Evolutionary conservation across 1,139 yeast species (phyloP).

Genomic region (Entelexis sorbosivorans): DNA sequence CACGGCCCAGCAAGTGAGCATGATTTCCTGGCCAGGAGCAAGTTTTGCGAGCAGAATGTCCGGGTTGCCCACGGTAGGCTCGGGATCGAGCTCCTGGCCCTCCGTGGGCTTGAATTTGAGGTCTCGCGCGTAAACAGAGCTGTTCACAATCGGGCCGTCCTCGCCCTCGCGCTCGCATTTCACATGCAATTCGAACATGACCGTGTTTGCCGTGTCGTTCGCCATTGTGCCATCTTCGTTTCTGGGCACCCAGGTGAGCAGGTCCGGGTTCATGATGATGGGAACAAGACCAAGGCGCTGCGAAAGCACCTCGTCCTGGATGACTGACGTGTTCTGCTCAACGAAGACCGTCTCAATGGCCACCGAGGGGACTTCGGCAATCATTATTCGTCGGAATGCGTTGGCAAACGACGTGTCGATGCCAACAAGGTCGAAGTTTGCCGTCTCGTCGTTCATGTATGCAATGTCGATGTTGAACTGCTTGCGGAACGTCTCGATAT

Average conservation of each 20-base stretch:
- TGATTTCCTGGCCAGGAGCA: slow-evolving; percentile 94
- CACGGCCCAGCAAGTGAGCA: slow-evolving; percentile 79
- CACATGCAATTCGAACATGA: slow-evolving; percentile 71
- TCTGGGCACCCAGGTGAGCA: slow-evolving; percentile 47
- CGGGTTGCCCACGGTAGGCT: slow-evolving; percentile 42
- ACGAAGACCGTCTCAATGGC: slow-evolving; percentile 88
- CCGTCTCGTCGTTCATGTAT: slow-evolving; percentile 50
- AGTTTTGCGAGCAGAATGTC: slow-evolving; percentile 81
- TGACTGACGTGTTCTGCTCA: slow-evolving; percentile 88
- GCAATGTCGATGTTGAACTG: slow-evolving; percentile 60
- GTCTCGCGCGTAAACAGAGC: slow-evolving; percentile 80
- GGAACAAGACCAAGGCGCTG: slow-evolving; percentile 92
- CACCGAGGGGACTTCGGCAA: slow-evolving; percentile 89
- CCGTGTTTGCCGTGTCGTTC: slow-evolving; percentile 43
- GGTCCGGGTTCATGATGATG: slow-evolving; percentile 82
- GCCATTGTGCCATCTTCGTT: slow-evolving; percentile 39
- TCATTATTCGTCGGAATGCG: slow-evolving; percentile 95
- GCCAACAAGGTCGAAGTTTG: slow-evolving; percentile 77
- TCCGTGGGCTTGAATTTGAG: slow-evolving; percentile 89
- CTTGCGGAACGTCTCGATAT: slow-evolving; percentile 62
- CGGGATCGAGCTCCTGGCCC: slow-evolving; percentile 42
- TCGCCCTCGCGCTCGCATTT: slow-evolving; percentile 74
- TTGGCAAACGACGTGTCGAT: slow-evolving; percentile 88
- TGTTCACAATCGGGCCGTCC: slow-evolving; percentile 75
- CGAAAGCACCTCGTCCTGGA: slow-evolving; percentile 93